Base-by-base conservation (phyloP, 2,329 filamentous ascomycete genomes). In the Ophiocordyceps sinensis region DNA sequence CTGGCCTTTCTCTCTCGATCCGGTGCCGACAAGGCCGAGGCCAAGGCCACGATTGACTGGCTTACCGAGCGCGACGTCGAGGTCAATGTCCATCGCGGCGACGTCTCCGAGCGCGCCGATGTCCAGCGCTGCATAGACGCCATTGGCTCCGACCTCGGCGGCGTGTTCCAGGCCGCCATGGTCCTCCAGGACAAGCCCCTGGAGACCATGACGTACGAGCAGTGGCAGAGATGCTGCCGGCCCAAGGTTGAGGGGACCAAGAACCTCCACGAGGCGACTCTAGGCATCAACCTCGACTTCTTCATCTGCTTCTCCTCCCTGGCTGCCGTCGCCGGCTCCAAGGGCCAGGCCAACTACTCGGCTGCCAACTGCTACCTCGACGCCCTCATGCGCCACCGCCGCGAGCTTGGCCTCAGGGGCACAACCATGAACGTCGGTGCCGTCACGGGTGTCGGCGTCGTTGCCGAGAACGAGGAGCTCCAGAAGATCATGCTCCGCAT, bases 161-260 rank as follows among this genome's bases (percentile, higher is more conserved):
- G 65, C 31, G 50, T 66, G 3, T 49, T 67, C 21, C 61, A 66
- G 36, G 50, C 54, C 7, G 57, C 65, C 17, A 63, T 66, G 60
- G 60, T 65, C 6, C 47, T 53, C 10, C 43, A 47, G 14, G 52
- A 55, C 10, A 30, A 36, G 6, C 31, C 44, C n/a, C 32, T 35
- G 3, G 32, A 42, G 28, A 44, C 41, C 14, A 59, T 62, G 56
- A 51, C 44, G 8, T 37, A 46, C 28, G 41, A 49, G 4, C 39
- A 53, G 3, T 61, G 51, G 49, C 40, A 46, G 7, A 40, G 42
- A 2, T 48, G 47, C 17, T 43, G 52, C 19, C 38, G 41, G 15
- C 55, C 57, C n/a, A 66, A 65, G 44, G 52, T 60, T 14, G 26
- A 47, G 7, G 60, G 59, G 2, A 53, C 56, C 4, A 50, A 44